Evolutionary conservation across 257 asterid genomes (phyloP).

Genomic region (Fraxinus excelsior): DNA sequence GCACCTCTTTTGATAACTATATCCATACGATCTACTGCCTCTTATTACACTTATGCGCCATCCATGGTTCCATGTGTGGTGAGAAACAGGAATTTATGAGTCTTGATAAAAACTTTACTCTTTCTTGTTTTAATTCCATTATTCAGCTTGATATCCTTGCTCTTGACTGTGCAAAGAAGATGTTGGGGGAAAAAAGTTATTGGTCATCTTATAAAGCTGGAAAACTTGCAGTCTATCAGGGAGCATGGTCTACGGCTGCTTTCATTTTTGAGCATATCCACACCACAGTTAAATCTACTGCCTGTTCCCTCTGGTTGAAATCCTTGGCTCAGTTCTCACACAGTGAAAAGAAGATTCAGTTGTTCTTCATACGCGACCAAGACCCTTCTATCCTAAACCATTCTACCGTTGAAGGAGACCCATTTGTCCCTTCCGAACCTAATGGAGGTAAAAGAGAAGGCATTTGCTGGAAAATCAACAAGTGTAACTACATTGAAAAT

Average conservation of each 20-base stretch:
- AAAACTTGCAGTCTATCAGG: conserved; percentile 70
- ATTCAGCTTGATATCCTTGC: conserved; percentile 48
- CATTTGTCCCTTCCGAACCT: conserved; percentile 19
- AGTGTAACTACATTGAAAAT: conserved; percentile 36
- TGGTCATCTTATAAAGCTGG: conserved; percentile 80
- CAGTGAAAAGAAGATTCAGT: conserved; percentile 62
- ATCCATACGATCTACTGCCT: conserved; percentile 42
- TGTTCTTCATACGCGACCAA: conserved; percentile 31
- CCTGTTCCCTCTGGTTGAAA: conserved; percentile 65
- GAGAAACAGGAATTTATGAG: conserved; percentile 31
- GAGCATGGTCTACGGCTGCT: conserved; percentile 79
- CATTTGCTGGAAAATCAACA: conserved; percentile 24
- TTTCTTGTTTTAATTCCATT: conserved; percentile 33
- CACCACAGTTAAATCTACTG: conserved; percentile 48
- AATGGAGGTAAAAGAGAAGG: conserved; percentile 24
- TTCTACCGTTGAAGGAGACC: background rate
- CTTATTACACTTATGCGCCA: conserved; percentile 47
- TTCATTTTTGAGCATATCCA: conserved; percentile 66
- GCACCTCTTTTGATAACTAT: conserved; percentile 42
- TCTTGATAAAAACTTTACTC: conserved; percentile 14
- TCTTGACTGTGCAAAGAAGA: conserved; percentile 46
- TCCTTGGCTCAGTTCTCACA: conserved; percentile 59
- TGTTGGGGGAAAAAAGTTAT: conserved; percentile 46
- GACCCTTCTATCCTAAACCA: background rate
- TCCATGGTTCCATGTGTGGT: conserved; percentile 32